A percentile compares a stretch with the other conserved stretches of the same genome.
Conservation (phyloP, 2,329 filamentous ascomycete species). For the Monilinia laxa region DNA sequence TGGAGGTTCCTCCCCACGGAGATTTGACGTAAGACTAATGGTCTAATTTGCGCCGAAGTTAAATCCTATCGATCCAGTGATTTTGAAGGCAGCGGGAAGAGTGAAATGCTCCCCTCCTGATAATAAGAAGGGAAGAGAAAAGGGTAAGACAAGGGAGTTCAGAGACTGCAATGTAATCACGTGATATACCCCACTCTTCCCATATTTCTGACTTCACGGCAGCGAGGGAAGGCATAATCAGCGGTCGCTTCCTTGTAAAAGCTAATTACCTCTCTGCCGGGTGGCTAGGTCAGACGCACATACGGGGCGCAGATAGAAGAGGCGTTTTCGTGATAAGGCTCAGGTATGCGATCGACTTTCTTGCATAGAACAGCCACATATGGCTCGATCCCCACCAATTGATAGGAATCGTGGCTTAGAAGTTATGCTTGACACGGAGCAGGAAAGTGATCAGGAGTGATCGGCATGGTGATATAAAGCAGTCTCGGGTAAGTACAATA, state of each 20-base stretch:
- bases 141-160: background rate
- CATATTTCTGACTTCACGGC: background rate
- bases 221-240: background rate
- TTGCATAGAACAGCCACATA: background rate
- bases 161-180: background rate
- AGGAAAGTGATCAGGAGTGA: background rate
- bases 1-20: background rate
- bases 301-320: background rate
- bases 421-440: background rate
- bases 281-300: background rate
- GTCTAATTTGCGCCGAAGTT: background rate
- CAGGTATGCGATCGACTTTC: no score
- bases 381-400: background rate
- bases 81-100: background rate
- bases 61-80: constrained; percentile 14
- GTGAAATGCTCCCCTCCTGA: background rate
- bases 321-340: no score
- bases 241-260: background rate
- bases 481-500: constrained; percentile 10
- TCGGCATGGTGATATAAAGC: background rate
- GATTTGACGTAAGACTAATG: background rate
- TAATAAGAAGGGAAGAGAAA: background rate
- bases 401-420: constrained; percentile 8
- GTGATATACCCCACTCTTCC: background rate
- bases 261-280: background rate